Conservation (phyloP, 805 yeast species). For the Grigorovia jiainica region DNA sequence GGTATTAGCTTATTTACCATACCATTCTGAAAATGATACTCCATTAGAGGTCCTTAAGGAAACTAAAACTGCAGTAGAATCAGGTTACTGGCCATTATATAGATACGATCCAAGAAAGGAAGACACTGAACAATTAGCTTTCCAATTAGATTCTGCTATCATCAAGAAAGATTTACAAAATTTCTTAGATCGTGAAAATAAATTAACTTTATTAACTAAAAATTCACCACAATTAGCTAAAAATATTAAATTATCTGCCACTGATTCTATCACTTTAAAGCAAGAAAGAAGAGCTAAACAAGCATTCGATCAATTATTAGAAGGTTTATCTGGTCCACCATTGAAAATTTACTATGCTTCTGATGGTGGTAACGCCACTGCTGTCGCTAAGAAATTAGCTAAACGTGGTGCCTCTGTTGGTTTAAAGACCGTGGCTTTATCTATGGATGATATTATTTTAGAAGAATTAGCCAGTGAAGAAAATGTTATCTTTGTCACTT, state of each 20-base stretch:
- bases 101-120: constrained; percentile 60
- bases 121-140: constrained; percentile 38
- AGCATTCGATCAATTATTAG: constrained; percentile 68
- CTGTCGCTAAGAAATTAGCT: constrained; percentile 67
- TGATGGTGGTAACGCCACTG: constrained; percentile 85
- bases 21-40: constrained; percentile 50
- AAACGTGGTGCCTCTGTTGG: constrained; percentile 74
- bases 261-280: constrained; percentile 47
- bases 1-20: constrained; percentile 84
- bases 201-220: constrained; percentile 62
- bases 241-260: constrained; percentile 54
- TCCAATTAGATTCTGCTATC: constrained; percentile 77
- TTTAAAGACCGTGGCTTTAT: constrained; percentile 42
- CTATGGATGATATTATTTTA: constrained; percentile 57
- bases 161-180: constrained; percentile 66
- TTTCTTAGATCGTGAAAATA: constrained; percentile 85
- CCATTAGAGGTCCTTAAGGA: constrained; percentile 72
- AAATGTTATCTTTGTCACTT: constrained; percentile 63
- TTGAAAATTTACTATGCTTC: constrained; percentile 78
- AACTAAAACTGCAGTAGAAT: constrained; percentile 81
- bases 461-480: constrained; percentile 61
- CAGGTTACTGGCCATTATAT: constrained; percentile 96
- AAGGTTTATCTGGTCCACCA: constrained; percentile 89
- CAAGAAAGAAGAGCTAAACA: constrained; percentile 63
- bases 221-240: constrained; percentile 70